These are phyloP conservation scores for Diaporthe sp. DNA, from an alignment of 2,329 filamentous ascomycete species.

Conservation along the genomic window DNA sequence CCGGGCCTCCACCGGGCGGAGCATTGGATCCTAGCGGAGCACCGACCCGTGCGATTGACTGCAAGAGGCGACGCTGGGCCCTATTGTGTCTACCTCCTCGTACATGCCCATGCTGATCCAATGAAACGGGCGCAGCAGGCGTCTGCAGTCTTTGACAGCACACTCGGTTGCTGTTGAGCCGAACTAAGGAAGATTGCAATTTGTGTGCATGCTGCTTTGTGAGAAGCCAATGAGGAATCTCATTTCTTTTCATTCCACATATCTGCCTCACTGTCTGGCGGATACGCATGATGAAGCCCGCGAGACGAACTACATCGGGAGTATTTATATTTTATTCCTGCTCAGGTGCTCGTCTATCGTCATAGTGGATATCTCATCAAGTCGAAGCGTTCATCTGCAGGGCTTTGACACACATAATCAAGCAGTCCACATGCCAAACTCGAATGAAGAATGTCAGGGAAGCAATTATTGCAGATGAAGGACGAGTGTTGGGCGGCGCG, in stretches of 20 bases:
- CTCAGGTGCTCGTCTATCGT: not conserved
- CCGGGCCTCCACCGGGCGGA: slow-evolving; percentile 10
- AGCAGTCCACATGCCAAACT: not conserved
- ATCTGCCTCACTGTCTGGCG: not conserved
- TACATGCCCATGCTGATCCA: not conserved
- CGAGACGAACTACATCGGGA: not conserved
- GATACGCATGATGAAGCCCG: not conserved
- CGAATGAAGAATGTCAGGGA: not conserved
- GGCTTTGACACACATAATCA: no score
- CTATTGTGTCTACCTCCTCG: not conserved
- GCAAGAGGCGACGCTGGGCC: not conserved
- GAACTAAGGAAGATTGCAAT: no score
- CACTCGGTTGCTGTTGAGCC: not conserved
- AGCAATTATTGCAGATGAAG: not conserved
- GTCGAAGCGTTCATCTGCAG: not conserved
- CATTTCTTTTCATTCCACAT: not conserved
- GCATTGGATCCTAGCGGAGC: slow-evolving; percentile 6
- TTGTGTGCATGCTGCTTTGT: not conserved
- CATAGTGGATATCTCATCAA: not conserved
- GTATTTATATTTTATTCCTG: not conserved
- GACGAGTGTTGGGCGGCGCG: not conserved
- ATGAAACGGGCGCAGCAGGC: not conserved
- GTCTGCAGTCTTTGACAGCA: not conserved
- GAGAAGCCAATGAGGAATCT: not conserved
- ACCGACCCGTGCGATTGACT: not conserved